Percentiles rank a stretch among this genome's conserved stretches.
Conservation (phyloP, 176 grass and related monocot genomes). For the Oryza australiensis region DNA sequence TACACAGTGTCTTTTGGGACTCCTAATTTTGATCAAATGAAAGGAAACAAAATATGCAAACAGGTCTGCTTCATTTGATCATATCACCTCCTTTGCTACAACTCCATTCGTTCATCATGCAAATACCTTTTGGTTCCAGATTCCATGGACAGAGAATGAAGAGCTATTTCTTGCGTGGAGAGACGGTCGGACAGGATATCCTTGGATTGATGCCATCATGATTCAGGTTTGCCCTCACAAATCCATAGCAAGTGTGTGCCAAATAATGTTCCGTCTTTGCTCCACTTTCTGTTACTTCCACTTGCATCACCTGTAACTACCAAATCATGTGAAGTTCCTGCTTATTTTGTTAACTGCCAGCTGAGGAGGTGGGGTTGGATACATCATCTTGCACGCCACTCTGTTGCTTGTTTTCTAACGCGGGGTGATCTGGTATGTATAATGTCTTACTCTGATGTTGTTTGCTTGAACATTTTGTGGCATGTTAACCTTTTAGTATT, state of each 20-base stretch:
- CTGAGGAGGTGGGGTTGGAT: slow-evolving; percentile 91
- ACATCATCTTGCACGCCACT: slow-evolving; percentile 97
- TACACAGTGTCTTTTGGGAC: slow-evolving; percentile 80
- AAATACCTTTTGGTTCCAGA: slow-evolving; percentile 40
- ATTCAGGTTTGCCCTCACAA: slow-evolving; percentile 62
- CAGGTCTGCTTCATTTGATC: slow-evolving; percentile 42
- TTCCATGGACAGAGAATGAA: slow-evolving; percentile 77
- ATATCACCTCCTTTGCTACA: slow-evolving; percentile 1
- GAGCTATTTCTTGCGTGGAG: slow-evolving; percentile 80
- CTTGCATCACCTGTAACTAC: slow-evolving; percentile 4
- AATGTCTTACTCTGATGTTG: neutral
- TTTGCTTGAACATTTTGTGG: neutral
- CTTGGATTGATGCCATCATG: slow-evolving; percentile 98
- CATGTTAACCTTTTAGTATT: neutral
- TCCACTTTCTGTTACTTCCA: neutral
- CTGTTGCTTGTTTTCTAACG: slow-evolving; percentile 92
- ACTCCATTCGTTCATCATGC: neutral
- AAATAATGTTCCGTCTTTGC: neutral
- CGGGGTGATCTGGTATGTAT: slow-evolving; percentile 78
- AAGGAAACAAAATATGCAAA: slow-evolving; percentile 87
- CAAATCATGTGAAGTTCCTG: slow-evolving; percentile 17
- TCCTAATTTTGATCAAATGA: slow-evolving; percentile 83
- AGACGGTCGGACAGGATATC: slow-evolving; percentile 82
- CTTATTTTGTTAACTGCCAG: slow-evolving; percentile 31
- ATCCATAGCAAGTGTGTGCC: neutral